Base-by-base conservation (phyloP, 768 basidiomycete species). In the Lactarius vividus region DNA sequence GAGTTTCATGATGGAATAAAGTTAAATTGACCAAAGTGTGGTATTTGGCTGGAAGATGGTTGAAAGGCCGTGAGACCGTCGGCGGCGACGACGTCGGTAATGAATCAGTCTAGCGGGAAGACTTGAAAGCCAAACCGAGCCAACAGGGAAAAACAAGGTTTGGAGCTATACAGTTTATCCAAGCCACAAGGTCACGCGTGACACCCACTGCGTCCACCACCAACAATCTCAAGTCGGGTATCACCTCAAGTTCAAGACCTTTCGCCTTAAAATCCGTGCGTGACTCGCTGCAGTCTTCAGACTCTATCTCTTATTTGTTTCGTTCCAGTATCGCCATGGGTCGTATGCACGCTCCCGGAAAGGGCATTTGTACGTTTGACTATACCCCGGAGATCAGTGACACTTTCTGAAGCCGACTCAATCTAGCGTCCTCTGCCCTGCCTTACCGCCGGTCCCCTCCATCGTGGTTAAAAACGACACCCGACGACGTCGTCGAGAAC, bases 331-430 rank as follows among this genome's bases (percentile, higher is more conserved):
- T 68, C 71, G 81, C 73, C 81, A 94, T 94, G 92, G 92, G 90
- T 92, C 94, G 95, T 77, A 95, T 97, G 94, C 96, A 98, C 87
- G 95, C 95, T 87, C 94, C 95, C 81, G 94, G 94, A 81, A 98
- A 98, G 94, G 96, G 96, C 86, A 97, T 98, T 85, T 92, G 91
- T 94, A 79, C 74, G 90, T 64, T 49, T 56, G 29, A n/a, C 33
- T n/a, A 4, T 46, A 16, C 6, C 46, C 39, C 53, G 11, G 57
- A 44, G 39, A n/a, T 63, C 28, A 57, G 40, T 59, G 55, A 65
- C 16, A 37, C 54, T 42, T 52, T 57, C 33, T 69, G 57, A 70
- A 54, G 31, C 28, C 54, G 15, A 31, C 28, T 54, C 31, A 37
- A 57, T 60, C 15, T 71, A 82, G 88, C 90, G 82, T 95, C 94